Evolutionary conservation across 2,329 filamentous ascomycete species (phyloP), one percentile per base, ranked within the genome.

Genomic region (Fusarium sp.): DNA sequence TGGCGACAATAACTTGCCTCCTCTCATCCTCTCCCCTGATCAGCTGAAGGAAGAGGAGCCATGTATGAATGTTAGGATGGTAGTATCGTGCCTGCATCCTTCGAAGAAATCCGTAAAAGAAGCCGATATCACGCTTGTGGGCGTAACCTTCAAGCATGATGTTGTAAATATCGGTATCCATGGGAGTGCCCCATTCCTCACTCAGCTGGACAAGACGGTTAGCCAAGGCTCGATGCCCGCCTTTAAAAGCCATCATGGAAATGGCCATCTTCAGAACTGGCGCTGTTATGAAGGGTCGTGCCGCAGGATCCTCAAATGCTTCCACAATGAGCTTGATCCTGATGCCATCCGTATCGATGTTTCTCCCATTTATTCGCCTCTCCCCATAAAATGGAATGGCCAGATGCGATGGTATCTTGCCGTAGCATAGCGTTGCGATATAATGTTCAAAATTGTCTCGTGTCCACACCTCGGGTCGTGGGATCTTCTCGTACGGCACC

Each of bases 11-110:
- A 28, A 83, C 73, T 62, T 81, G 79, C 24, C 78, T 77, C 47
- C 77, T 76, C 45, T 81, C 78, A n/a, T 85, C 81, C 69, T 88
- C 86, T 10, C 83, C 83, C 72, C 85, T 83, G 54, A 90, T 83
- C 40, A 85, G 74, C n/a, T 75, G 72, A 15, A 85, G 71, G 55
- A 84, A 81, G 5, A 80, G 73, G 3, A 80, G 63, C 83, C 83
- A 85, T 0, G 83, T 84, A 13, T 72, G 70, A 4, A 79, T 68
- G 43, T 82, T 79, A 5, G 82, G 80, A 26, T 64, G 58, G 40
- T 77, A 74, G 43, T 75, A 77, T 11, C 73, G 72, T 7, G 61
- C 49, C 24, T 73, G 57, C 82, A 85, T 84, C 54, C 75, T 72
- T 13, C 70, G 62, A 13, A 84, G 65, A 2, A 76, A 72, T 4